A percentile compares a stretch with the other conserved stretches of the same genome.
phyloP scores from a whole-genome alignment of 306 rosid genomes.

The Mimosa pudica region DNA sequence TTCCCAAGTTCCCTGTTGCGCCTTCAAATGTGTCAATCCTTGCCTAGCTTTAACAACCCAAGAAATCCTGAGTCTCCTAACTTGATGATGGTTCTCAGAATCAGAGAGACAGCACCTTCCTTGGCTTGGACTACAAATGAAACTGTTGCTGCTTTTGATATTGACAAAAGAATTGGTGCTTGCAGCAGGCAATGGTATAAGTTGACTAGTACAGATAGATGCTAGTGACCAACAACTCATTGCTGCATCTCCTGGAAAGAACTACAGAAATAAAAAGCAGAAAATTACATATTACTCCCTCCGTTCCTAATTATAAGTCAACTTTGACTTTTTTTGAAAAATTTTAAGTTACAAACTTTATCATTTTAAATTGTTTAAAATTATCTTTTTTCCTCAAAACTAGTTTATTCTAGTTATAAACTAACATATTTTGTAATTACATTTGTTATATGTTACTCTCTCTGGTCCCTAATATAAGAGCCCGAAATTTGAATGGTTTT shows the following conservation, averaged over 20 bases:
- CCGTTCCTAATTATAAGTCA: too few species aligned
- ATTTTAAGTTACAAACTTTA: too few species aligned
- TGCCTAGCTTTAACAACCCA: conserved; percentile 36
- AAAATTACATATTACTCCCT: conserved; percentile 11
- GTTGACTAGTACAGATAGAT: conserved; percentile 35
- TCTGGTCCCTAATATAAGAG: too few species aligned
- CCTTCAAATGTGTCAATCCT: conserved; percentile 33
- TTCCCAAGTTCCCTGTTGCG: conserved; percentile 65
- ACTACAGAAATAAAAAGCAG: conserved; percentile 20
- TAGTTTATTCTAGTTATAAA: too few species aligned
- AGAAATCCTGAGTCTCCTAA: conserved; percentile 42
- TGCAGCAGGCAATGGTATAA: conserved; percentile 36
- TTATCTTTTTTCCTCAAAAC: too few species aligned
- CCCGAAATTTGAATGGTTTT: too few species aligned
- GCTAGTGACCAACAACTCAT: conserved; percentile 51
- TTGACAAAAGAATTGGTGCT: conserved; percentile 31
- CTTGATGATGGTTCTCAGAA: conserved; percentile 21
- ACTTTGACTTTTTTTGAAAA: too few species aligned
- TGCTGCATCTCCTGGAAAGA: conserved; percentile 32
- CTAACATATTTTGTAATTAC: too few species aligned
- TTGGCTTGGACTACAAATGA: conserved; percentile 33
- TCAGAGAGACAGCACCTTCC: conserved; percentile 31
- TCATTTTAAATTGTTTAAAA: too few species aligned
- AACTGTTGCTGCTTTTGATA: conserved; percentile 33
- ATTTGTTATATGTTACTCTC: too few species aligned